These are phyloP conservation scores for Alternaria sp. DNA, from an alignment of 2,329 filamentous ascomycete species.

Conservation along the genomic window DNA sequence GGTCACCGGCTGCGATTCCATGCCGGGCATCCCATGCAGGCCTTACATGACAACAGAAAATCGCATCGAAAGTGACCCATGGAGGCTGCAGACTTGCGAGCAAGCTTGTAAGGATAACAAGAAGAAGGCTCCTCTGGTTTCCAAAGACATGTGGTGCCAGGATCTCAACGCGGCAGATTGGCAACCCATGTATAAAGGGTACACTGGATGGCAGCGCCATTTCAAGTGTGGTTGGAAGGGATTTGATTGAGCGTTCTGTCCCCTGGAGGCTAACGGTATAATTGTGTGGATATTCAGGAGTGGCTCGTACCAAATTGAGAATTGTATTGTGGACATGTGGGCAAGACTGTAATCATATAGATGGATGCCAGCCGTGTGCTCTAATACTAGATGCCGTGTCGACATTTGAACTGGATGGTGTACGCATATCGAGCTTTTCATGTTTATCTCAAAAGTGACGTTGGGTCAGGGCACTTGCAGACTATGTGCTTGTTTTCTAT, in stretches of 20 bases:
- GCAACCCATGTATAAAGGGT: neutral
- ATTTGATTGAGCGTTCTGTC: conserved; percentile 1
- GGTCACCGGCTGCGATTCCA: conserved; percentile 4
- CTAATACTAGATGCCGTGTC: neutral
- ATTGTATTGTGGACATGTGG: neutral
- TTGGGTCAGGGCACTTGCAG: neutral
- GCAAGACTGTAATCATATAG: neutral
- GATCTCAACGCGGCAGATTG: conserved; percentile 14
- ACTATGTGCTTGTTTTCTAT: neutral
- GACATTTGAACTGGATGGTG: neutral
- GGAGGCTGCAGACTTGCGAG: conserved; percentile 6
- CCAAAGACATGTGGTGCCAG: conserved; percentile 13
- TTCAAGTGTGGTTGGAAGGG: conserved; percentile 12
- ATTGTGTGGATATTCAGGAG: neutral
- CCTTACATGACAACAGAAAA: conserved; percentile 16
- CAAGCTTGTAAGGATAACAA: neutral
- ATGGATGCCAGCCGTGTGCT: neutral
- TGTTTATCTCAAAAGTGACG: neutral
- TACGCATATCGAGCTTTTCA: neutral
- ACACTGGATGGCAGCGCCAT: conserved; percentile 5
- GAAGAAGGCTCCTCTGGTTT: neutral
- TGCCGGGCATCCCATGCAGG: neutral
- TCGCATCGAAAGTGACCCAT: conserved; percentile 6
- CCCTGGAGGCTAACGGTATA: neutral
- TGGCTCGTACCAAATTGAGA: neutral